Evolutionary conservation across 1,139 yeast species (phyloP), one percentile per base, ranked within the genome.

Genomic region (Hanseniaspora gamundiae): DNA sequence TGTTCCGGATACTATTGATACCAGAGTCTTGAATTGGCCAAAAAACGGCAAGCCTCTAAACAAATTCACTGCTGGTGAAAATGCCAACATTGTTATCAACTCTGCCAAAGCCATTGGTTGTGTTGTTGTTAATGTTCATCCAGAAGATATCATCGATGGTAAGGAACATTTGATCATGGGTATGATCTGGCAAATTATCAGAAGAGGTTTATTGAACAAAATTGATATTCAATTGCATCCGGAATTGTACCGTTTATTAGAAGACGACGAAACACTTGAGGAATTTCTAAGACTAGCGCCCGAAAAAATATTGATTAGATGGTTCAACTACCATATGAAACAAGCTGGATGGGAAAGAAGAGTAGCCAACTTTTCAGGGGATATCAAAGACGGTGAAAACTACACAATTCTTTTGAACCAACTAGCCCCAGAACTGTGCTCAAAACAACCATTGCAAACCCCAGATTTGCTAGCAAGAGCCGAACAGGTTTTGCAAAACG

Each of bases 71-170:
- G 88, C 93, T 80, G 76, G 85, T 49, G 99, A 91, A 68, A 91
- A 91, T 65, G 96, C 98, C 44, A 91, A 91, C 65, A 88, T 91
- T 53, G 98, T 91, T 39, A 85, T 91, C 65, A 91, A 91, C 62
- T 91, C 98, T 3, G 98, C 98, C 35, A 91, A 91, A 68, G 98
- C 97, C 45, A 91, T 91, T 65, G 98, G 97, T 19, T 91, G 97
- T 71, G 85, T 91, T 45, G 98, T 91, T 42, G 97, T 93, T 43
- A 91, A 91, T 61, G 97, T 91, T 42, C 97, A 91, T 57, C 84
- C 97, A 4, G 97, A 91, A 62, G 97, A 91, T 64, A 85, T 91
- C 48, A 87, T 88, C 54, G 97, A 88, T 55, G 98, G 99, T 55
- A 85, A 83, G 56, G 99, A 91, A 66, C 97, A 91, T 64, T 75